These are phyloP conservation scores for Polyporus tsugae DNA, from an alignment of 1,284 basidiomycete species.

Conservation along the genomic window DNA sequence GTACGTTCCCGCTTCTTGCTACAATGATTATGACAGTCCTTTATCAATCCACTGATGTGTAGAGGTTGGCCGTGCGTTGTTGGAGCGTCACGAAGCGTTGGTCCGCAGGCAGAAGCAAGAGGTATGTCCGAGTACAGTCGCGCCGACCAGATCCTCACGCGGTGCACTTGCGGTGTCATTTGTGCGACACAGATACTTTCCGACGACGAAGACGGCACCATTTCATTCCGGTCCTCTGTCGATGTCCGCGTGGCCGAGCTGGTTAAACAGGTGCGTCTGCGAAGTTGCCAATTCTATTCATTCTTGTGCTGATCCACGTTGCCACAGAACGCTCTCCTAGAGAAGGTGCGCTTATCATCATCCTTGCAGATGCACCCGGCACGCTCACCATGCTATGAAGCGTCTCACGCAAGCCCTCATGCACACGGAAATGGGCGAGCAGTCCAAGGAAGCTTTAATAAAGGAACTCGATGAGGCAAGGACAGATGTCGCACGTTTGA, in stretches of 20 bases:
- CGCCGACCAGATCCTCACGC: not conserved
- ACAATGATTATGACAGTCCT: not conserved
- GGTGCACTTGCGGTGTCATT: not conserved
- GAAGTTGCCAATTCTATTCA: not conserved
- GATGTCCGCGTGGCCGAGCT: constrained; percentile 50
- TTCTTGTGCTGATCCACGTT: not conserved
- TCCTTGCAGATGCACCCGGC: not conserved
- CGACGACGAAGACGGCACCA: constrained; percentile 19
- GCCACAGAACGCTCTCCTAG: constrained; percentile 65
- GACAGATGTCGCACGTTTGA: constrained; percentile 71
- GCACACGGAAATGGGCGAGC: constrained; percentile 85
- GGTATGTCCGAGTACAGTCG: constrained; percentile 50
- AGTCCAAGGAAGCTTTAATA: constrained; percentile 77
- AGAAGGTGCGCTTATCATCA: constrained; percentile 60
- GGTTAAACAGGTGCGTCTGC: constrained; percentile 39
- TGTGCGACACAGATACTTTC: not conserved
- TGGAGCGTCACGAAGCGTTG: constrained; percentile 89
- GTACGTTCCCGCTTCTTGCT: constrained; percentile 52
- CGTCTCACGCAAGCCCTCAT: constrained; percentile 83
- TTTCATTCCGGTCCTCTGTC: constrained; percentile 23
- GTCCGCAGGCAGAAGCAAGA: constrained; percentile 64
- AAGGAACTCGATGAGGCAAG: constrained; percentile 85
- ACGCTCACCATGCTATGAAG: constrained; percentile 47
- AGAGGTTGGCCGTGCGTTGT: constrained; percentile 93
- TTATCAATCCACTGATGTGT: not conserved